Evolutionary conservation across 352 stramenopile genomes (phyloP), one percentile per base, ranked within the genome.

Genomic region (Phytophthora idaei): DNA sequence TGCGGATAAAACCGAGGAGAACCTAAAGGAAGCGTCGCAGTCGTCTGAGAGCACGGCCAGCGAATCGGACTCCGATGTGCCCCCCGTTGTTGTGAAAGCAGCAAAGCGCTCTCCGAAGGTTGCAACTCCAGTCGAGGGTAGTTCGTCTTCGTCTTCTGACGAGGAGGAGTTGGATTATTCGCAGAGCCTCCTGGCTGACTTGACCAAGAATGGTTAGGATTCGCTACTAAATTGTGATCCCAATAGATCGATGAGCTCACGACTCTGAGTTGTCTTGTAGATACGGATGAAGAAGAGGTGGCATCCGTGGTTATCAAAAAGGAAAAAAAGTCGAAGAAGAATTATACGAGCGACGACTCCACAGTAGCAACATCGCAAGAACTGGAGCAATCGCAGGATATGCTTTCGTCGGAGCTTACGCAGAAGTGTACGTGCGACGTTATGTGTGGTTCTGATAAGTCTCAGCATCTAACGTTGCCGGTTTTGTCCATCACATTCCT

Each of bases 111-210:
- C 39, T 50, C 48, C 47, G 21, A 68, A 72, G 25, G 60, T 54
- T 21, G 34, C 54, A 25, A 46, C 74, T 9, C 32, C 65, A 29
- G 63, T 63, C 25, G 64, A 80, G 37, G 72, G 44, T 61, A 76
- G 64, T 45, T 74, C 58, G 21, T 76, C 67, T 21, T 87, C 68
- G 25, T 73, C 68, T 44, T 76, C 69, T 17, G 80, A 90, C 45
- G 84, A 92, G 34, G 85, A 93, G 60, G 71, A 81, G 37, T 52
- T 88, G 17, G 79, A 90, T 68, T 93, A 93, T 65, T 92, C 81
- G 39, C 81, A 93, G 64, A 88, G 79, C 67, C 71, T 93, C 6
- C 66, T 93, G 37, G 85, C 85, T 34, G 81, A 92, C 45, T 73
- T 93, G 72, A 89, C 78, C 29, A 85, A 85, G 48, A 73, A 77